Evolutionary conservation across 441 rosid species (phyloP), one percentile per base, ranked within the genome.

Genomic region (Isatis lusitanica): DNA sequence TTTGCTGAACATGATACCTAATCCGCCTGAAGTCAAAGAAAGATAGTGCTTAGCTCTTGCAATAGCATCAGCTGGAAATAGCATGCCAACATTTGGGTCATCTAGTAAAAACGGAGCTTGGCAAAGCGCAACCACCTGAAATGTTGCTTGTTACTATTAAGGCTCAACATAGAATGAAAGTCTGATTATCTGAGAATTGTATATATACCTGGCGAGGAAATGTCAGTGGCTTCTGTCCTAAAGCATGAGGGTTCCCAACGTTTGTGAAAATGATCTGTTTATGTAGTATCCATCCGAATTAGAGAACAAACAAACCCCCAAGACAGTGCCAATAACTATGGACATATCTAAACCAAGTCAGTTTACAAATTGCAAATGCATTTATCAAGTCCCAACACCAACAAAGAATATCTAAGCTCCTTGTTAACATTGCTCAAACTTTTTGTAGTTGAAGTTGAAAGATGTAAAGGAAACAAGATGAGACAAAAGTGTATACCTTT

Each of bases 231-330:
- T 85, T 94, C 89, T 92, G 97, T 72, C 97, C 97, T 42, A 90
- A 81, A 72, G 97, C 99, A 81, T 94, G 99, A 80, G 99, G 98
- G 74, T 94, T 92, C 75, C 98, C 98, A 59, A 94, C 97, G 79
- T 94, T 94, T 59, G 98, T 94, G 83, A 94, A 94, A 74, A 94
- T 87, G 75, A 94, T 94, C 98, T 94, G 84, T 63, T 63, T 40
- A 59, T 66, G 30, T 35, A 44, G 77, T n/a, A 70, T 15, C 51
- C 26, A 59, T 0, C 17, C 13, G 0, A 66, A 16, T 63, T 38
- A 62, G 52, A 33, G 9, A 58, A 35, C 1, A 31, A 12, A 35
- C 1, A 31, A 31, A 12, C 5, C 28, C 28, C n/a, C 30, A 8
- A 63, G 3, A 42, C 18, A 7, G 2, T 30, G 13, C n/a, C 21